These are phyloP conservation scores for Clavispora asparagi DNA, from an alignment of 805 yeast genomes.

Conservation along the genomic window DNA sequence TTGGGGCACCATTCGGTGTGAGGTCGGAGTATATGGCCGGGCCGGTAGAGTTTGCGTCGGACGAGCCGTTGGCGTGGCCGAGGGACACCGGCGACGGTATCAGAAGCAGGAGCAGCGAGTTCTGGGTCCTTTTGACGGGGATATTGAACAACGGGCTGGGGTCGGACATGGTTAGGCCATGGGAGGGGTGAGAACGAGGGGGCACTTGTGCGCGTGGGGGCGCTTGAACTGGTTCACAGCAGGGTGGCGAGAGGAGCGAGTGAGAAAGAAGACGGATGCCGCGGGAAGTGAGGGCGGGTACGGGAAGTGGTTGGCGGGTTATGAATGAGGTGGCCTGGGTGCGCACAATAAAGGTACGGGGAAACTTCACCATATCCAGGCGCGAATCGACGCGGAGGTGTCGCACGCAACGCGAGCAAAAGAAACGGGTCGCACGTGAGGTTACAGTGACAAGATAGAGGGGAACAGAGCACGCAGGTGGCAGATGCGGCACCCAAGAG, in stretches of 20 bases:
- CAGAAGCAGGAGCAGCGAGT: slow-evolving; percentile 21
- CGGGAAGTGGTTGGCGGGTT: not conserved
- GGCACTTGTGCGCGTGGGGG: not conserved
- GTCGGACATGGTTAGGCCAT: slow-evolving; percentile 7
- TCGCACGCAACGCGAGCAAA: not conserved
- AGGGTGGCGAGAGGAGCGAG: not conserved
- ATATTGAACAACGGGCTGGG: slow-evolving; percentile 28
- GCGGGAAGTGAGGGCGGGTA: not conserved
- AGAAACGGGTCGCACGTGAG: too few species aligned
- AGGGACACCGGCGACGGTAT: slow-evolving; percentile 24
- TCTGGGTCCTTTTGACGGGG: slow-evolving; percentile 20
- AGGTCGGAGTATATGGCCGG: not conserved
- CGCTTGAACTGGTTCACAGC: not conserved
- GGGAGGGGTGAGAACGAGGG: not conserved
- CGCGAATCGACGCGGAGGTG: not conserved
- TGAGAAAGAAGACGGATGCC: not conserved
- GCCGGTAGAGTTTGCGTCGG: not conserved
- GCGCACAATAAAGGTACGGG: not conserved
- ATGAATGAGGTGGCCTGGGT: not conserved
- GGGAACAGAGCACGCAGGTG: too few species aligned
- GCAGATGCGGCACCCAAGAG: too few species aligned
- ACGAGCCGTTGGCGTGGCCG: slow-evolving; percentile 2
- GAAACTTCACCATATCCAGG: not conserved
- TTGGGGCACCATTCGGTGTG: too few species aligned
- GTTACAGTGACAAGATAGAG: too few species aligned